A percentile compares a stretch with the other conserved stretches of the same genome.
Conservation (phyloP, 1,284 basidiomycete species). For the Phellopilus nigrolimitatus region DNA sequence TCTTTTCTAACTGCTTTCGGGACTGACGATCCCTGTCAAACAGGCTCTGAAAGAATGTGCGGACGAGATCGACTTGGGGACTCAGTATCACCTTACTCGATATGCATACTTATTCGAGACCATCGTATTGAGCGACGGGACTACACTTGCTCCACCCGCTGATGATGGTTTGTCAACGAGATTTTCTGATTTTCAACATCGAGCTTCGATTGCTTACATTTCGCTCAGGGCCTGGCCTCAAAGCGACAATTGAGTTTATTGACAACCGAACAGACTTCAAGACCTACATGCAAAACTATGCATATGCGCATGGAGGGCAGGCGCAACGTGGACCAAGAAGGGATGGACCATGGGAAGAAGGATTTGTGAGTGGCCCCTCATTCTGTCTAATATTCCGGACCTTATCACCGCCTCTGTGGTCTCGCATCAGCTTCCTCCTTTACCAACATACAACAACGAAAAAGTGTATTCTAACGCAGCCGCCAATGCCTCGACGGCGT, state of each 20-base stretch:
- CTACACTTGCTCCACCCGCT: conserved; percentile 71
- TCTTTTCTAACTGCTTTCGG: not conserved
- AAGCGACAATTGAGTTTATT: conserved; percentile 83
- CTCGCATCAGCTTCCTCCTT: conserved; percentile 51
- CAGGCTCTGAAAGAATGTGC: conserved; percentile 94
- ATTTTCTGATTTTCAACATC: conserved; percentile 11
- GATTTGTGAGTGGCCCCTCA: conserved; percentile 58
- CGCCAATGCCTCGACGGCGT: conserved; percentile 11
- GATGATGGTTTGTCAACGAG: conserved; percentile 49
- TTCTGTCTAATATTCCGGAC: conserved; percentile 15
- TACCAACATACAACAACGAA: conserved; percentile 41
- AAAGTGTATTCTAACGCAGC: conserved; percentile 22
- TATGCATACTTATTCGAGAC: conserved; percentile 95
- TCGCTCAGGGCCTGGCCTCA: conserved; percentile 66
- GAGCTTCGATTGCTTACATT: conserved; percentile 3
- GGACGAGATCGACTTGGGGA: conserved; percentile 95
- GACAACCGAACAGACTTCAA: conserved; percentile 96
- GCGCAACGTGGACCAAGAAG: conserved; percentile 67
- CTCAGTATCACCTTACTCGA: conserved; percentile 93
- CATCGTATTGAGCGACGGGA: conserved; percentile 84
- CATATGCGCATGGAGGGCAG: conserved; percentile 68
- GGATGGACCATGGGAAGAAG: conserved; percentile 82
- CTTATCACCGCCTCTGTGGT: conserved; percentile 13
- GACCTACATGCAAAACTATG: conserved; percentile 95
- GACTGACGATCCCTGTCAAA: conserved; percentile 1